A percentile compares a stretch with the other conserved stretches of the same genome.
These are phyloP conservation scores for Setaria viridis DNA, from an alignment of 202 grass and related monocot genomes.

Conservation along the genomic window DNA sequence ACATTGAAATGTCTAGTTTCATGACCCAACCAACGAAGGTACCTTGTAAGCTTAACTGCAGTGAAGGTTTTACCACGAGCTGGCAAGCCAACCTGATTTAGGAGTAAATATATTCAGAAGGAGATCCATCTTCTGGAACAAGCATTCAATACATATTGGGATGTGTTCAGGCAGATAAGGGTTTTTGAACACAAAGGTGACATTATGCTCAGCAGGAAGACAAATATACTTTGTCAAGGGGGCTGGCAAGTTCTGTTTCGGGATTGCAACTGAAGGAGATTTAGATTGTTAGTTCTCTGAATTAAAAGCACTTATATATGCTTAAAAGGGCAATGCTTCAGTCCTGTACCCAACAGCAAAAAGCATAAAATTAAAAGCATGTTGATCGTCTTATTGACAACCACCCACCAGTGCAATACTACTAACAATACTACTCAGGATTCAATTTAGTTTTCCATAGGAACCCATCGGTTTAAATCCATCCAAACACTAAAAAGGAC, in stretches of 20 bases:
- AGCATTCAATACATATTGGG: constrained; percentile 26
- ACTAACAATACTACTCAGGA: background rate
- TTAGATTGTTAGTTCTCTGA: constrained; percentile 26
- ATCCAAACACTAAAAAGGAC: constrained; percentile 1
- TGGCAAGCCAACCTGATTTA: constrained; percentile 89
- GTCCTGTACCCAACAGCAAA: background rate
- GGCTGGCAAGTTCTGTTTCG: background rate
- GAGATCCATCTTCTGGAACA: constrained; percentile 31
- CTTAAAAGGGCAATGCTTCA: constrained; percentile 2
- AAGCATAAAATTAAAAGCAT: background rate
- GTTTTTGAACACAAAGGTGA: constrained; percentile 1
- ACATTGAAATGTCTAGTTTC: constrained; percentile 99
- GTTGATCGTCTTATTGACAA: background rate
- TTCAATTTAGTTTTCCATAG: background rate
- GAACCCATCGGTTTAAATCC: background rate
- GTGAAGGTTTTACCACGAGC: constrained; percentile 99
- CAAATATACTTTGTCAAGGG: constrained; percentile 1
- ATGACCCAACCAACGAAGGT: constrained; percentile 97
- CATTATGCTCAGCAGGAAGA: constrained; percentile 16
- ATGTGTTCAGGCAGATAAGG: constrained; percentile 14
- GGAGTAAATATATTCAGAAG: constrained; percentile 45
- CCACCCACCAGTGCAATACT: background rate
- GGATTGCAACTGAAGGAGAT: constrained; percentile 23
- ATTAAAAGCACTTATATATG: constrained; percentile 4
- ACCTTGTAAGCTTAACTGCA: constrained; percentile 97